Base-by-base conservation (phyloP, 352 stramenopile genomes). In the Globisporangium paddicum region DNA sequence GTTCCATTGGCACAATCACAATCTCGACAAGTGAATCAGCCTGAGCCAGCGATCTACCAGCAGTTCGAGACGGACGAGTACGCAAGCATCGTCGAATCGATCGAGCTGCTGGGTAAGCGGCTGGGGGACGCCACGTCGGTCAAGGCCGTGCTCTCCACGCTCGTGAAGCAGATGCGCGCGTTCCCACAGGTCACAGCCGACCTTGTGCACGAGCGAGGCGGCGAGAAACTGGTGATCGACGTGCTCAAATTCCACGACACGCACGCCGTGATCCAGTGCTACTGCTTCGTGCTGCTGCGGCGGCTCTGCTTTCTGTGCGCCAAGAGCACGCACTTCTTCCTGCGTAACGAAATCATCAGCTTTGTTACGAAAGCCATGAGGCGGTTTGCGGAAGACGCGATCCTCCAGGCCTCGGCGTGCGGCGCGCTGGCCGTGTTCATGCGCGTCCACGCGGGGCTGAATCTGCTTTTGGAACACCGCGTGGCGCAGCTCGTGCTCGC, bases 181-280 rank as follows among this genome's bases (percentile, higher is more conserved):
- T 86, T 77, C 47, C 82, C 82, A 0, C 75, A 90, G 30, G 62
- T 81, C 11, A 90, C 82, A 3, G 79, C 81, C 0, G 67, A 89
- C n/a, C 51, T 86, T 19, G 61, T 91, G 35, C 74, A 87, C 60
- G 57, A 72, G 13, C 59, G 54, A 21, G 42, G 47, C 32, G 82
- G 84, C 13, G 80, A 90, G 56, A 59, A 42, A 5, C 58, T 86
- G 21, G 49, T 94, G 23, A 58, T 94, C 18, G 66, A 72, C 0
- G 66, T 79, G n/a, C 73, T 94, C 21, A 72, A 71, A 26, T 69
- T 65, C 47, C 82, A 94, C 63, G 64, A 75, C 32, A 45, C 66
- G 1, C 79, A 94, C 58, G 82, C 84, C 0, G 81, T 92, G 14
- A 86, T 94, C 28, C 82, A 91, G 61, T 94, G 82, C 54, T 94